phyloP scores from a whole-genome alignment of 495 filamentous ascomycete genomes.

The Xylaria grammica region DNA sequence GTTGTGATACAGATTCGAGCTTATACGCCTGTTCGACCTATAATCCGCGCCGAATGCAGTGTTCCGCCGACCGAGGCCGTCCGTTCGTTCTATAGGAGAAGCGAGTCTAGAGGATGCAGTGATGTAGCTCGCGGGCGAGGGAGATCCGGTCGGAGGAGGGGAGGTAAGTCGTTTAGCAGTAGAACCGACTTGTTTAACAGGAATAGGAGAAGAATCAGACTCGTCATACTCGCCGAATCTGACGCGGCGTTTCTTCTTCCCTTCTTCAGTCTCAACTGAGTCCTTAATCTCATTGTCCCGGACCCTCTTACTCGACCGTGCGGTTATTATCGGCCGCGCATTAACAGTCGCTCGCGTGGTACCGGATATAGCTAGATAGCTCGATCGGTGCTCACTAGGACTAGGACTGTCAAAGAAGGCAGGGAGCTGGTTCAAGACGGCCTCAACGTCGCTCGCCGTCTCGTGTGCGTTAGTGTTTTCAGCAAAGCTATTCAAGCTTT shows the following conservation, averaged over 20 bases:
- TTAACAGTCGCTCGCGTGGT: too few relatives aligned
- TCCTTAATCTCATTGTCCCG: not conserved
- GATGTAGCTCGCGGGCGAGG: too few relatives aligned
- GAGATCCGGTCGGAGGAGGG: too few relatives aligned
- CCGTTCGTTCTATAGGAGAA: not conserved
- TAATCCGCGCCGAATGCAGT: too few relatives aligned
- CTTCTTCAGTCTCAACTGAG: not conserved
- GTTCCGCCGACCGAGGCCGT: too few relatives aligned
- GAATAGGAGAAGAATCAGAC: not conserved
- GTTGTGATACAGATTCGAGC: too few relatives aligned
- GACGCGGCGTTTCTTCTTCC: not conserved
- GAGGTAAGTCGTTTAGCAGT: not conserved
- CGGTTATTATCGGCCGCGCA: not conserved
- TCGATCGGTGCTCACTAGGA: not conserved
- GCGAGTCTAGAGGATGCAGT: too few relatives aligned
- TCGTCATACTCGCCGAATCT: not conserved
- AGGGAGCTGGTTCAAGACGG: slow-evolving; percentile 8
- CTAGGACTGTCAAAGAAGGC: slow-evolving; percentile 10
- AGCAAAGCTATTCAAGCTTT: not conserved
- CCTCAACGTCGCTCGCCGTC: slow-evolving; percentile 14
- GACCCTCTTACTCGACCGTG: not conserved
- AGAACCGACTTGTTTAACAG: not conserved
- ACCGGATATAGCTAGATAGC: not conserved
- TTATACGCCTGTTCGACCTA: too few relatives aligned
- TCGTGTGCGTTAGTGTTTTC: not conserved